Conservation (phyloP, 208 protist genomes). For the Leishmania martiniquensis region DNA sequence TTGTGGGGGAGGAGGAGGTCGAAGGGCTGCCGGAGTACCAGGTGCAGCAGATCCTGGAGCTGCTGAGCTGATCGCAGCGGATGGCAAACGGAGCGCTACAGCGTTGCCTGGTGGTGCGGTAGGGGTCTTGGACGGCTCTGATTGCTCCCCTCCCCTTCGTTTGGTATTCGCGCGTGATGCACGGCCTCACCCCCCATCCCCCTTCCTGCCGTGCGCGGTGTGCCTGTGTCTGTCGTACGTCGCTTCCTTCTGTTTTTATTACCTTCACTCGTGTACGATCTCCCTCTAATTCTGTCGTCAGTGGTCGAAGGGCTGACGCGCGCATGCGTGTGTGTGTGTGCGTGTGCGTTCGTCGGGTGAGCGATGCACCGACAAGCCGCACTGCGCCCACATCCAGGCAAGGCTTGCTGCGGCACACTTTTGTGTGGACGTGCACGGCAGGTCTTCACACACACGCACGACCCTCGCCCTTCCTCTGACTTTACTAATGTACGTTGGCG, state of each 20-base stretch:
- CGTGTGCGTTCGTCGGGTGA: not conserved
- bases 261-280: too few relatives aligned
- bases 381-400: not conserved
- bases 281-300: not conserved
- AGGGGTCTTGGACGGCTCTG: too few relatives aligned
- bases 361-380: not conserved
- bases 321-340: not conserved
- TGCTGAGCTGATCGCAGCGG: constrained; percentile 14
- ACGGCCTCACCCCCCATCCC: too few relatives aligned
- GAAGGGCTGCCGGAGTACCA: constrained; percentile 21
- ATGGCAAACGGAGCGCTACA: not conserved
- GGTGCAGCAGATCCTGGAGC: constrained; percentile 25
- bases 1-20: constrained; percentile 24
- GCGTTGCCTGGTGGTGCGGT: too few relatives aligned
- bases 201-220: too few relatives aligned
- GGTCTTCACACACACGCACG: not conserved
- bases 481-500: not conserved
- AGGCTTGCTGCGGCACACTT: not conserved
- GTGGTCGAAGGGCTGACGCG: not conserved
- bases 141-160: too few relatives aligned
- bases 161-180: too few relatives aligned
- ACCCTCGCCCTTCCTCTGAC: not conserved
- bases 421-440: not conserved
- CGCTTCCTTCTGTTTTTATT: not conserved
- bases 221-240: not conserved